A percentile compares a stretch with the other conserved stretches of the same genome.
These are phyloP conservation scores for Arachis hypogaea DNA, from an alignment of 306 rosid genomes.

Conservation along the genomic window DNA sequence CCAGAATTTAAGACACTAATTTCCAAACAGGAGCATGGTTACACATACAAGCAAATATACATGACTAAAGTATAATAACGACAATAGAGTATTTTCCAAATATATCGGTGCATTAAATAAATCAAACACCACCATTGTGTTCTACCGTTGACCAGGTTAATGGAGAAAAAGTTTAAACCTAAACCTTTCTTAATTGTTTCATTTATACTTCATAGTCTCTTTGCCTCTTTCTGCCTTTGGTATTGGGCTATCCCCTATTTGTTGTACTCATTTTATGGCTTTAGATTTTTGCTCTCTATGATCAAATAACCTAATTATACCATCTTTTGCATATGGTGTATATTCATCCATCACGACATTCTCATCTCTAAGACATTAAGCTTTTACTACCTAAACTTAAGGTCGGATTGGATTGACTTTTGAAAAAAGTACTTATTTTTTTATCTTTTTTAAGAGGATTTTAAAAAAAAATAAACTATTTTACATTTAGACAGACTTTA, in stretches of 20 bases:
- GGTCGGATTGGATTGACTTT: no score
- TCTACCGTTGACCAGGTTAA: not conserved
- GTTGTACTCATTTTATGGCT: not conserved
- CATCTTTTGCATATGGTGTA: not conserved
- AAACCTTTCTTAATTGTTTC: not conserved
- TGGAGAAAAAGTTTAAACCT: not conserved
- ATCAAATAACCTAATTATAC: not conserved
- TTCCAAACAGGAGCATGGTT: slow-evolving; percentile 1
- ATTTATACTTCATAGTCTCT: not conserved
- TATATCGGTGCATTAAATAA: not conserved
- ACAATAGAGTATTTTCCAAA: not conserved
- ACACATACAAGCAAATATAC: not conserved
- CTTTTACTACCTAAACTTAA: not conserved
- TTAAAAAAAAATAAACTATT: no score
- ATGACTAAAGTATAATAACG: slow-evolving; percentile 1
- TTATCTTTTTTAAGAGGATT: no score
- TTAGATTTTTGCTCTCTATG: not conserved
- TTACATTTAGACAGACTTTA: no score
- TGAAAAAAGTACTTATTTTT: no score
- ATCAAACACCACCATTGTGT: not conserved
- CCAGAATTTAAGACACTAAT: slow-evolving; percentile 12
- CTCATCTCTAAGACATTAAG: not conserved
- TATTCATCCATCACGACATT: not conserved
- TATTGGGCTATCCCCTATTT: not conserved
- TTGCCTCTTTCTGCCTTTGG: not conserved